Percentiles rank a stretch among this genome's conserved stretches.
These are phyloP conservation scores for Chaetomidium leptoderma DNA, from an alignment of 495 filamentous ascomycete species.

Conservation along the genomic window DNA sequence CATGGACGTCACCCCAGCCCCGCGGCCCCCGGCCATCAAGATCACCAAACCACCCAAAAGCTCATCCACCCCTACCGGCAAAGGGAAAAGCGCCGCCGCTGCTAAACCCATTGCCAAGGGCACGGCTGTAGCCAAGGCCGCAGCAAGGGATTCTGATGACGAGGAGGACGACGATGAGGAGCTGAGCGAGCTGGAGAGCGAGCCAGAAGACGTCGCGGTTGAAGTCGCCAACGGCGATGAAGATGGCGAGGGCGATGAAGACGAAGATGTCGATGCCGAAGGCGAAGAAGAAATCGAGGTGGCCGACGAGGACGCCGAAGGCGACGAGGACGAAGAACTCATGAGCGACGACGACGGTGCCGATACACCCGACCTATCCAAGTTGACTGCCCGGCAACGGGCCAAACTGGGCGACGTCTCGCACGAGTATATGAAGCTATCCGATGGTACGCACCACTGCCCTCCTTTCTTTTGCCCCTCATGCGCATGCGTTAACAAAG, in stretches of 20 bases:
- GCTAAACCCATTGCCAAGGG: conserved; percentile 11
- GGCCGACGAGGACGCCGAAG: conserved; percentile 49
- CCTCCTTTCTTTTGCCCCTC: neutral
- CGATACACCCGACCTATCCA: conserved; percentile 74
- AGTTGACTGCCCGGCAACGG: conserved; percentile 83
- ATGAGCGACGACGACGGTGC: conserved; percentile 61
- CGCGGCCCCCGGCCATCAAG: conserved; percentile 40
- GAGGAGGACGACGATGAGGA: conserved; percentile 46
- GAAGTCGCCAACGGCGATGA: conserved; percentile 41
- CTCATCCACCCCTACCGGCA: conserved; percentile 21
- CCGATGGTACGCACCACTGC: conserved; percentile 51
- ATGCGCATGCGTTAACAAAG: neutral
- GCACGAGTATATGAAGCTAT: conserved; percentile 64
- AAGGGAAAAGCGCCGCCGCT: conserved; percentile 14
- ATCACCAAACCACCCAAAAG: conserved; percentile 37
- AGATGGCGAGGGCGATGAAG: conserved; percentile 50
- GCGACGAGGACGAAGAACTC: conserved; percentile 60
- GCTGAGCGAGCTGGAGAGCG: conserved; percentile 46
- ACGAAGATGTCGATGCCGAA: conserved; percentile 38
- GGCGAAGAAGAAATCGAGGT: conserved; percentile 59
- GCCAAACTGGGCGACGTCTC: conserved; percentile 63
- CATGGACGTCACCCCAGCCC: conserved; percentile 38
- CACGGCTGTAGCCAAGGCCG: conserved; percentile 10
- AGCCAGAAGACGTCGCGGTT: conserved; percentile 46
- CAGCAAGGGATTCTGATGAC: conserved; percentile 29